Evolutionary conservation across 331 rosid species (phyloP).

Genomic region (Spiraea crenata): DNA sequence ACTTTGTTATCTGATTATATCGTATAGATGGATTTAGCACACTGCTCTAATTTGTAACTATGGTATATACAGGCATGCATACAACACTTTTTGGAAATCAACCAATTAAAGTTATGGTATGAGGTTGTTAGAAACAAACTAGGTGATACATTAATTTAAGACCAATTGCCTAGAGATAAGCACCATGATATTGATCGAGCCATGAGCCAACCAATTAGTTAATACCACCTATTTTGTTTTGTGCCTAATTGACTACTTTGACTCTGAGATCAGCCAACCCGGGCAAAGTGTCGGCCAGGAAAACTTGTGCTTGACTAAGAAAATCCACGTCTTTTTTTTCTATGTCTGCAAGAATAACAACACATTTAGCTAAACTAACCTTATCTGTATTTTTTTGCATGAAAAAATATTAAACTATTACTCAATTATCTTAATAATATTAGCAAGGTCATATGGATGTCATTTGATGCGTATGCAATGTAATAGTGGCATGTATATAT

Average conservation of each 20-base stretch:
- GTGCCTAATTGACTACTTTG: slow-evolving; percentile 7
- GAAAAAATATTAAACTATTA: neutral
- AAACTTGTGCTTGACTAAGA: neutral
- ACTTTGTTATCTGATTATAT: no score
- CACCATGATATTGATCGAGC: slow-evolving; percentile 1
- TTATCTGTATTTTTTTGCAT: neutral
- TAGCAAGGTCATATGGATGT: neutral
- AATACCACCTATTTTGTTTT: neutral
- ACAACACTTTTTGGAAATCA: neutral
- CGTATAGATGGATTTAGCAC: no score
- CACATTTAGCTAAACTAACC: neutral
- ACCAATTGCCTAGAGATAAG: neutral
- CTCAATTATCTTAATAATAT: neutral
- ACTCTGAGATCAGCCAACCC: slow-evolving; percentile 6
- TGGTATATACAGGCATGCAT: neutral
- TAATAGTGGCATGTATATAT: neutral
- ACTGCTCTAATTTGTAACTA: neutral
- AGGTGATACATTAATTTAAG: neutral
- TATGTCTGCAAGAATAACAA: slow-evolving; percentile 3
- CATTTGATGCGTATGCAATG: neutral
- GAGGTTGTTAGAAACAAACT: neutral
- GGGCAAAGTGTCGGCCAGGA: neutral
- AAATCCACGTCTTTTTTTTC: neutral
- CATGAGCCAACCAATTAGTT: slow-evolving; percentile 7
- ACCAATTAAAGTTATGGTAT: neutral